Evolutionary conservation across 106 monocot genomes (phyloP).

Genomic region (Cymbidium sinense): DNA sequence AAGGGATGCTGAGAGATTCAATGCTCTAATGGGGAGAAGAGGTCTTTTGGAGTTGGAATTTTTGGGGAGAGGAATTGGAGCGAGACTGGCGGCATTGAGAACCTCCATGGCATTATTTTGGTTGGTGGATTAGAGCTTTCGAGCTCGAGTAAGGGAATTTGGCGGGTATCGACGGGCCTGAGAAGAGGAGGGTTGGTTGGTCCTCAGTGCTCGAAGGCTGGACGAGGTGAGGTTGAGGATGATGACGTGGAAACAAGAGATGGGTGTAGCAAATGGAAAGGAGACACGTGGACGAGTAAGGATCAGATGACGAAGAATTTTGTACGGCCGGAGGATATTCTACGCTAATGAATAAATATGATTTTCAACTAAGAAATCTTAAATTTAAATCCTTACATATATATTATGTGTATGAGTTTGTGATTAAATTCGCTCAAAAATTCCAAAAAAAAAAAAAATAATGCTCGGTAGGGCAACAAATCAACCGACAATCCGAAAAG

Average conservation of each 20-base stretch:
- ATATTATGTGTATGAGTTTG: too few species aligned
- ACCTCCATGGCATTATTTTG: conserved; percentile 74
- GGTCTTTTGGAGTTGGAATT: conserved; percentile 15
- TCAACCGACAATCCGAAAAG: too few species aligned
- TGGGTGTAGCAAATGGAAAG: background rate
- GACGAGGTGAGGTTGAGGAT: background rate
- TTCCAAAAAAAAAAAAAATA: too few species aligned
- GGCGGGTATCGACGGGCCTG: background rate
- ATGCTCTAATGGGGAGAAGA: conserved; percentile 21
- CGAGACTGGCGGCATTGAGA: conserved; percentile 49
- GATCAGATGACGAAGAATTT: background rate
- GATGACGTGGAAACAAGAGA: too few species aligned
- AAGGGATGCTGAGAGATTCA: background rate
- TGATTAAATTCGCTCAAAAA: too few species aligned
- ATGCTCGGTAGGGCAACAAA: too few species aligned
- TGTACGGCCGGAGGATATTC: background rate
- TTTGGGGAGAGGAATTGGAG: conserved; percentile 40
- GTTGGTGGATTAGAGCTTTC: background rate
- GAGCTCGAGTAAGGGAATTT: background rate
- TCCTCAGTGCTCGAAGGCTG: background rate
- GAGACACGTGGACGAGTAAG: background rate
- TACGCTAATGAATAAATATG: too few species aligned
- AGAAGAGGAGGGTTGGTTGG: conserved; percentile 13
- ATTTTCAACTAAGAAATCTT: too few species aligned
- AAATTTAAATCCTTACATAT: too few species aligned